These are phyloP conservation scores for Coemansia sp. DNA, from an alignment of 192 early-diverging fungal genomes.

Conservation along the genomic window DNA sequence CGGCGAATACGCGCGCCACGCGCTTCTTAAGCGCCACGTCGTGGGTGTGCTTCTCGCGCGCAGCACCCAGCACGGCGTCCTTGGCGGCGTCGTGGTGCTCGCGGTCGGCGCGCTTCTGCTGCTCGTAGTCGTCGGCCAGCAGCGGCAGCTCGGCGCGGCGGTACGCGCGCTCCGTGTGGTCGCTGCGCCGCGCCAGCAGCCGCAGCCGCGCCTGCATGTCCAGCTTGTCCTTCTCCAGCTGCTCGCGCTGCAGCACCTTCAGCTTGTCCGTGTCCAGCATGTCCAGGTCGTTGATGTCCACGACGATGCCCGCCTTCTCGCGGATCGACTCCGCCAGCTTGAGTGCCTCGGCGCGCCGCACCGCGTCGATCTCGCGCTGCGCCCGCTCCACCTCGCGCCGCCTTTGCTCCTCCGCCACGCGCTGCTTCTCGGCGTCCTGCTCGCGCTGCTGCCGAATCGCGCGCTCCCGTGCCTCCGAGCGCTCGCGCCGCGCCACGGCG, in stretches of 20 bases:
- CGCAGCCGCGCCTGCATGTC: conserved; percentile 79
- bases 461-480: conserved; percentile 78
- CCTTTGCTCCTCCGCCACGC: conserved; percentile 82
- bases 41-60: conserved; percentile 66
- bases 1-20: conserved; percentile 76
- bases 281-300: conserved; percentile 74
- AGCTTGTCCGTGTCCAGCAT: conserved; percentile 77
- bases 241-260: conserved; percentile 81
- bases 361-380: conserved; percentile 72
- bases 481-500: conserved; percentile 74
- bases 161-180: conserved; percentile 92
- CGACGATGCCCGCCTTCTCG: conserved; percentile 60
- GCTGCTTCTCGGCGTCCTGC: conserved; percentile 78
- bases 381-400: conserved; percentile 81
- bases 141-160: conserved; percentile 90
- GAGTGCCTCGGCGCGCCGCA: conserved; percentile 78
- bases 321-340: conserved; percentile 83
- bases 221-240: conserved; percentile 87
- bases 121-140: conserved; percentile 86
- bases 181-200: conserved; percentile 72
- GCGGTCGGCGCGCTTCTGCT: conserved; percentile 82
- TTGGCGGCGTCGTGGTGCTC: conserved; percentile 72
- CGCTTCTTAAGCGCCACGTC: conserved; percentile 78
- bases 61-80: conserved; percentile 62
- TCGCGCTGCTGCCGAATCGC: conserved; percentile 72